Conservation (phyloP, 2,329 filamentous ascomycete genomes). For the Colletotrichum sp. region DNA sequence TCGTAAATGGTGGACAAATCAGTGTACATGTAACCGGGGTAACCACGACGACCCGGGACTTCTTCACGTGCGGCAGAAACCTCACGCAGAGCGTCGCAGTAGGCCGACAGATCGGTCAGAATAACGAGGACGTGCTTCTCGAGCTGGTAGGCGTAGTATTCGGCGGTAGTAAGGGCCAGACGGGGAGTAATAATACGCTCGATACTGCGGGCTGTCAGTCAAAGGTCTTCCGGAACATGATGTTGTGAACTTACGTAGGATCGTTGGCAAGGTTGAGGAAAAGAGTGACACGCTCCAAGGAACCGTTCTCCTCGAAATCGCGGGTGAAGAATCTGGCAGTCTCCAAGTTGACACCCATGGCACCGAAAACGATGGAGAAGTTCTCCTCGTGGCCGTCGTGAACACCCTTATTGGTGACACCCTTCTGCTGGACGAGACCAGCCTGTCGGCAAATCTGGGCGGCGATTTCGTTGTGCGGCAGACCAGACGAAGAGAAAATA, state of each 20-base stretch:
- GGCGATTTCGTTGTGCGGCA: conserved; percentile 99
- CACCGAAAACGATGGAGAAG: conserved; percentile 99
- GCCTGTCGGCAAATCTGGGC: conserved; percentile 99
- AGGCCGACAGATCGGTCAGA: conserved; percentile 95
- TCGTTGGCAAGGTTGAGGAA: conserved; percentile 99
- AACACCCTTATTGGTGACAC: conserved; percentile 86
- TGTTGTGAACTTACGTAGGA: conserved; percentile 75
- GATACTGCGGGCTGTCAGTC: conserved; percentile 63
- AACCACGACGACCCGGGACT: conserved; percentile 98
- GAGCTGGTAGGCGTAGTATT: conserved; percentile 99
- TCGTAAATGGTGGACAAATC: conserved; percentile 99
- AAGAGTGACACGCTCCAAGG: conserved; percentile 93
- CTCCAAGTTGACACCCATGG: conserved; percentile 99
- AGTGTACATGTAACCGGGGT: conserved; percentile 99
- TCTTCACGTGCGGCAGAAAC: conserved; percentile 98
- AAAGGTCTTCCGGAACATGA: accelerated
- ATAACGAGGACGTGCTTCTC: conserved; percentile 99
- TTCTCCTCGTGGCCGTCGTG: conserved; percentile 98
- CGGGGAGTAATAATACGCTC: conserved; percentile 99
- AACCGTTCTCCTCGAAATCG: conserved; percentile 99
- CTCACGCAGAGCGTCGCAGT: conserved; percentile 98
- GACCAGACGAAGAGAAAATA: conserved; percentile 97
- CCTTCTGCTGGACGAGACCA: conserved; percentile 80
- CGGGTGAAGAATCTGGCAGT: conserved; percentile 98
- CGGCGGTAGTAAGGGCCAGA: conserved; percentile 95